Base-by-base conservation (phyloP, 352 stramenopile species). In the Pseudoperonospora humuli region DNA sequence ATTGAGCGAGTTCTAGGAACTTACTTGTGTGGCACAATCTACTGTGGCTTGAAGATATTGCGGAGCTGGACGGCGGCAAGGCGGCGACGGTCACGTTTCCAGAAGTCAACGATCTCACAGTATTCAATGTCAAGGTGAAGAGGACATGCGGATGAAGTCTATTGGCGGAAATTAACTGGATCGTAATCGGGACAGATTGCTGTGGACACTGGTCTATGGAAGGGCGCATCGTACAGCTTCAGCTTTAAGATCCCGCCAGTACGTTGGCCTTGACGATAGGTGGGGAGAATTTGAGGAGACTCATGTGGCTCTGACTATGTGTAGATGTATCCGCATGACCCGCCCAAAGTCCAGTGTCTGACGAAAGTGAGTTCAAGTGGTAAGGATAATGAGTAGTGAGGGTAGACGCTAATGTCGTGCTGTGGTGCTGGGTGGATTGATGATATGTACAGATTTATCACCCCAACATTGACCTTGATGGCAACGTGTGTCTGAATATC, bases 401-500 rank as follows among this genome's bases (percentile, higher is more conserved):
- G 43, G 39, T 27, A 34, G 42, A 48, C 32, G 7, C 13, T 51
- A 21, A 59, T 11, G 15, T 1, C 6, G 25, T 33, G 11, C 2
- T 41, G 5, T 53, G 15, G 3, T 43, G 19, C 11, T 54, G 28
- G 3, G n/a, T 20, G n/a, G 13, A 21, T 23, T 13, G 8, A 6
- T 25, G 11, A 8, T 14, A 23, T 17, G 33, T 57, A 14, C 35
- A 91, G 82, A 98, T 98, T 59, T 98, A 98, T 62, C 95, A 98
- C 67, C 95, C 95, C 13, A 98, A 98, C 69, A 98, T 98, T 63
- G 96, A 98, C 67, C 70, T 98, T 21, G 86, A 98, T 53, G 96
- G 96, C 28, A 98, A 98, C 50, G 96, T 99, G 46, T 99, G 96
- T 70, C 69, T 98, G 24, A 97, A 97, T 68, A 97, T 97, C 54